Conservation (phyloP, 176 grass and related monocot species). For the Juncus inflexus region DNA sequence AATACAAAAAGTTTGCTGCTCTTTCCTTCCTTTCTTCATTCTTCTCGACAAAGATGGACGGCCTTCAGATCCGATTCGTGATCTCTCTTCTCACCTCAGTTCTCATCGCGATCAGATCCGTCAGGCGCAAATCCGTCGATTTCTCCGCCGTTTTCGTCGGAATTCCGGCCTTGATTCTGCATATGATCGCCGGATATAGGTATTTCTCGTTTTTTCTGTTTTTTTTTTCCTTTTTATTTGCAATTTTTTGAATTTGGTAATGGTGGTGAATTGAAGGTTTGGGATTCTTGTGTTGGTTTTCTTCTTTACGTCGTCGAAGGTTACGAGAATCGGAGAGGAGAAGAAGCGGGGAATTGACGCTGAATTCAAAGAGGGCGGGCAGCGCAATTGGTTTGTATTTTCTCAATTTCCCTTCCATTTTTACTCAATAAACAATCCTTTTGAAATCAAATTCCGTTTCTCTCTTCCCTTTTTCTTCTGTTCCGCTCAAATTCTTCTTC, state of each 20-base stretch:
- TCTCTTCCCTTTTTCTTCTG: not conserved
- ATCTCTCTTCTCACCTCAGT: constrained; percentile 31
- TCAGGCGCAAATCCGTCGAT: constrained; percentile 81
- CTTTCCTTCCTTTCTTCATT: not conserved
- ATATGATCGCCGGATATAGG: constrained; percentile 85
- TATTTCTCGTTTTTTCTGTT: constrained; percentile 15
- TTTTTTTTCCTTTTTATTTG: constrained; percentile 2
- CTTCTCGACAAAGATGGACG: constrained; percentile 3
- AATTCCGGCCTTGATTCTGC: constrained; percentile 70
- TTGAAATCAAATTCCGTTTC: not conserved
- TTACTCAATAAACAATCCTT: constrained; percentile 2
- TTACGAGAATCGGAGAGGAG: constrained; percentile 75
- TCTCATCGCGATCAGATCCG: constrained; percentile 51
- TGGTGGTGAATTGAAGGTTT: constrained; percentile 43
- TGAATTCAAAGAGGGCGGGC: constrained; percentile 86
- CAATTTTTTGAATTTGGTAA: constrained; percentile 8
- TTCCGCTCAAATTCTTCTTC: not conserved
- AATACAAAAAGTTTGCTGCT: not conserved
- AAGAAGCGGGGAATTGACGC: constrained; percentile 71
- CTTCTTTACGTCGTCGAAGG: constrained; percentile 87
- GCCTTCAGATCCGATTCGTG: constrained; percentile 33
- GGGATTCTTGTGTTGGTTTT: constrained; percentile 74
- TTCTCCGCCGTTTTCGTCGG: constrained; percentile 62
- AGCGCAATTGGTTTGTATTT: constrained; percentile 67
- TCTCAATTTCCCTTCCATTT: not conserved